phyloP scores from a whole-genome alignment of 2,329 filamentous ascomycete genomes.

The Ophiosphaerella korrae region DNA sequence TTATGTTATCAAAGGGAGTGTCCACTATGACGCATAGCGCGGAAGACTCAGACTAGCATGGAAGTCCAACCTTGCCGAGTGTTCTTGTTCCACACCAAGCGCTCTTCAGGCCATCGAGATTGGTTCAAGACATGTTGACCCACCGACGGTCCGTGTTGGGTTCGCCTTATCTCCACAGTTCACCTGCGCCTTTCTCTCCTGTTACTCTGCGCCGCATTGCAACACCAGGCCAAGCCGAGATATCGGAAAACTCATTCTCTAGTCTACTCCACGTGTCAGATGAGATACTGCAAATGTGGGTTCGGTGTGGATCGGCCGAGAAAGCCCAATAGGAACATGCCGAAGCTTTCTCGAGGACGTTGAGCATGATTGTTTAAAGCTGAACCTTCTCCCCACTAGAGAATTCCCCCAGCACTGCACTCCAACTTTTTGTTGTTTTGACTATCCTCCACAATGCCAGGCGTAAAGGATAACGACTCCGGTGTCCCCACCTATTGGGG shows the following conservation, averaged over 20 bases:
- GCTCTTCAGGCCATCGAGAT: constrained; percentile 28
- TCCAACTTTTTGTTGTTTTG: constrained; percentile 23
- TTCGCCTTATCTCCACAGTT: constrained; percentile 33
- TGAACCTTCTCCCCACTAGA: constrained; percentile 24
- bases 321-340: constrained; percentile 17
- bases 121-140: constrained; percentile 26
- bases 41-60: constrained; percentile 21
- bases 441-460: constrained; percentile 27
- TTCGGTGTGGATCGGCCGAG: constrained; percentile 25
- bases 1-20: not conserved
- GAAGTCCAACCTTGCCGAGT: constrained; percentile 27
- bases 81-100: constrained; percentile 31
- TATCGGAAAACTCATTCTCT: constrained; percentile 35
- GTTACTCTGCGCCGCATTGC: constrained; percentile 24
- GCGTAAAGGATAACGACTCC: constrained; percentile 27
- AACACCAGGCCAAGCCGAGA: constrained; percentile 36
- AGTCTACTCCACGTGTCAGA: constrained; percentile 35
- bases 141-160: constrained; percentile 31
- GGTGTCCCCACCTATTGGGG: constrained; percentile 39
- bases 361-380: constrained; percentile 31
- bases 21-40: constrained; percentile 30
- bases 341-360: constrained; percentile 17
- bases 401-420: constrained; percentile 25
- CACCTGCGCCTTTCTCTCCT: constrained; percentile 32
- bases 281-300: constrained; percentile 22